These are phyloP conservation scores for Fusarium miscanthi DNA, from an alignment of 2,329 filamentous ascomycete genomes.

Conservation along the genomic window DNA sequence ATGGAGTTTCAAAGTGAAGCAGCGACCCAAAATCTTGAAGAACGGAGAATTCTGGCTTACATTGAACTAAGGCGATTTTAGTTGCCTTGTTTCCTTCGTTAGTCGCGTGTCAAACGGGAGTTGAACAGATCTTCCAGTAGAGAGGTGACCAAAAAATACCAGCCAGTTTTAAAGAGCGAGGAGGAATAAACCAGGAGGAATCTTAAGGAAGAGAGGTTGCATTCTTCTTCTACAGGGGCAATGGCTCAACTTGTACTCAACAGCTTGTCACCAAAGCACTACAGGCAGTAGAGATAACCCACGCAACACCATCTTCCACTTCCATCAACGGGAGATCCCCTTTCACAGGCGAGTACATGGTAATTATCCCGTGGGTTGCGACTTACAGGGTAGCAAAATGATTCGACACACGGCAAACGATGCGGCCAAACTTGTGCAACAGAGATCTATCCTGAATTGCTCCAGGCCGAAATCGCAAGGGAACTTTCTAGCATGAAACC, in stretches of 20 bases:
- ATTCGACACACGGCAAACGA: slow-evolving; percentile 36
- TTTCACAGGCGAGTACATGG: slow-evolving; percentile 16
- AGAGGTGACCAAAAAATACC: not conserved
- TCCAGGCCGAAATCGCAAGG: slow-evolving; percentile 25
- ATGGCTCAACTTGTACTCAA: slow-evolving; percentile 33
- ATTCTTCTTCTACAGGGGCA: slow-evolving; percentile 6
- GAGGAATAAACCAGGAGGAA: not conserved
- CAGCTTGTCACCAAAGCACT: slow-evolving; percentile 18
- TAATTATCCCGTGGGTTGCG: slow-evolving; percentile 7
- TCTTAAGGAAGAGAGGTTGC: not conserved
- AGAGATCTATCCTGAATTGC: slow-evolving; percentile 18
- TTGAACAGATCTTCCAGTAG: not conserved
- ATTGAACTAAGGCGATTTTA: not conserved
- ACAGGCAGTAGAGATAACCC: slow-evolving; percentile 8
- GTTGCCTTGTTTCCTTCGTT: not conserved
- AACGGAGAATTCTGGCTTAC: slow-evolving; percentile 14
- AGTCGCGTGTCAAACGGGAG: slow-evolving; percentile 11
- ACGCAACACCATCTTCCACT: slow-evolving; percentile 14
- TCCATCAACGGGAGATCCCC: slow-evolving; percentile 1
- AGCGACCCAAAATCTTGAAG: not conserved
- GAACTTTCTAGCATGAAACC: slow-evolving; percentile 29
- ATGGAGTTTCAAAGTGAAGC: not conserved
- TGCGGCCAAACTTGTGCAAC: slow-evolving; percentile 38
- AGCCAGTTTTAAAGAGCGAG: not conserved
- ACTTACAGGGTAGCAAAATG: slow-evolving; percentile 12